These are phyloP conservation scores for Babesia caballi DNA, from an alignment of 169 alveolate genomes.

Conservation along the genomic window DNA sequence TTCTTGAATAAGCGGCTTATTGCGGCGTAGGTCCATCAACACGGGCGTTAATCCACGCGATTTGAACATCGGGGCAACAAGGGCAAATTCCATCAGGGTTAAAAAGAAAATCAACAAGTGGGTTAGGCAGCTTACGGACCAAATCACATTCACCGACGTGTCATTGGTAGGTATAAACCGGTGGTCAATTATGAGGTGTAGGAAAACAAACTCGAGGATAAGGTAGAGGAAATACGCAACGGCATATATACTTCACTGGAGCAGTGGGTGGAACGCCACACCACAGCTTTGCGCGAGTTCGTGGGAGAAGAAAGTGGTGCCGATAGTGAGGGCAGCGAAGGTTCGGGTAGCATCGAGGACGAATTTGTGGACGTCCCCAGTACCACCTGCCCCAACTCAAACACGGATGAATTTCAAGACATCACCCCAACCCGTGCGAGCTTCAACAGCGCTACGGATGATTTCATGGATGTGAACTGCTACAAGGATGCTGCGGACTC, in stretches of 20 bases:
- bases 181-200: not conserved
- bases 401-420: slow-evolving; percentile 1
- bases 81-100: slow-evolving; percentile 85
- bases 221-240: slow-evolving; percentile 66
- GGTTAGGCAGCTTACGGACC: slow-evolving; percentile 85
- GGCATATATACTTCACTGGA: slow-evolving; percentile 60
- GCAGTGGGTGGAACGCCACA: slow-evolving; percentile 59
- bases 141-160: slow-evolving; percentile 83
- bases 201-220: slow-evolving; percentile 72
- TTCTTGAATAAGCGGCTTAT: too few relatives aligned
- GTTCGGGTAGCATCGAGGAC: not conserved
- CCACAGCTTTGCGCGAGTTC: slow-evolving; percentile 17
- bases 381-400: not conserved
- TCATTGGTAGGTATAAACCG: slow-evolving; percentile 38
- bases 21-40: slow-evolving; percentile 77
- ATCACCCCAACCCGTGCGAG: not conserved
- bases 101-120: slow-evolving; percentile 83
- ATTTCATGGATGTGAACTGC: not conserved
- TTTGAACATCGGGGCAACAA: slow-evolving; percentile 87
- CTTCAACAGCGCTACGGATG: not conserved
- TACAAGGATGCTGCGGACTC: not conserved
- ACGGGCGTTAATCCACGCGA: slow-evolving; percentile 92
- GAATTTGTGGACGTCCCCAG: slow-evolving; percentile 2
- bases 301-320: slow-evolving; percentile 25
- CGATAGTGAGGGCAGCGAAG: slow-evolving; percentile 1